Conservation (phyloP, 345 rosid genomes). For the Syzygium jambos region DNA sequence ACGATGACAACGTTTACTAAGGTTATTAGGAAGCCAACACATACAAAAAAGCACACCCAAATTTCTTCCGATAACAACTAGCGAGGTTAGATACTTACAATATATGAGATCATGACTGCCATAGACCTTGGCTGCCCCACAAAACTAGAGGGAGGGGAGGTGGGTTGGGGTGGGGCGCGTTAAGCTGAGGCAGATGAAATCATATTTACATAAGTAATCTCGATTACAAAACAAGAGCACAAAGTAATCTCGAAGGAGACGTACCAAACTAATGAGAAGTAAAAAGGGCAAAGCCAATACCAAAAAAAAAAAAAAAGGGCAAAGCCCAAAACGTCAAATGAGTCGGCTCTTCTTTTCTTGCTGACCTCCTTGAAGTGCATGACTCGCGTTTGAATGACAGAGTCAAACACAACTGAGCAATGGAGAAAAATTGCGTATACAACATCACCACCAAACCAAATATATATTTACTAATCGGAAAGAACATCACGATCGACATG, state of each 20-base stretch:
- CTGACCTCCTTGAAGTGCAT: neutral
- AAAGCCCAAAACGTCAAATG: neutral
- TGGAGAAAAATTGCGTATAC: neutral
- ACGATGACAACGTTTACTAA: neutral
- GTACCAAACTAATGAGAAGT: neutral
- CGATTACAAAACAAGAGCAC: neutral
- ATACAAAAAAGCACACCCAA: neutral
- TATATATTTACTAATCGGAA: neutral
- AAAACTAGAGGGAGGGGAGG: neutral
- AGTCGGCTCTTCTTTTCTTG: neutral
- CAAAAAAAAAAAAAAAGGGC: too few relatives aligned
- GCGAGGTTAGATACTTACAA: neutral
- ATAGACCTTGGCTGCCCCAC: neutral
- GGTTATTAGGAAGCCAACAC: neutral
- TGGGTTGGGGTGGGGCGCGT: neutral
- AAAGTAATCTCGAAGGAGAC: neutral
- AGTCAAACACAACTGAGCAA: neutral
- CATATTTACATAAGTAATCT: neutral
- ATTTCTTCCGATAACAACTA: neutral
- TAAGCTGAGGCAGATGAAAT: neutral
- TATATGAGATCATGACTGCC: neutral
- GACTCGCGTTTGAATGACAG: neutral
- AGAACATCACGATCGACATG: neutral
- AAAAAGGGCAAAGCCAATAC: neutral
- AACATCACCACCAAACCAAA: neutral